These are phyloP conservation scores for Proliferodiscus dingleyae DNA, from an alignment of 2,329 filamentous ascomycete species.

Conservation along the genomic window DNA sequence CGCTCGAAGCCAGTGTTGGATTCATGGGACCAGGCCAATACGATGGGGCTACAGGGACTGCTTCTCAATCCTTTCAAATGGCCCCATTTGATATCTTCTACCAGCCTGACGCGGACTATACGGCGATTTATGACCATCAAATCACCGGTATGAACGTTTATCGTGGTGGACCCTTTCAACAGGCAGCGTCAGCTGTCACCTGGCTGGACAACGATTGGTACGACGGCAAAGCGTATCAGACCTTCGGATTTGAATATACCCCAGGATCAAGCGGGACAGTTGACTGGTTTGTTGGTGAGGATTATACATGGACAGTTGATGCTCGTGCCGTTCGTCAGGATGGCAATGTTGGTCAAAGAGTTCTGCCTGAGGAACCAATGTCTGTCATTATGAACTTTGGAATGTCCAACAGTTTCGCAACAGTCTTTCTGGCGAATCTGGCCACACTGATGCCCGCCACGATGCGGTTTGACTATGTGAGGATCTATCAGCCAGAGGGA, in stretches of 20 bases:
- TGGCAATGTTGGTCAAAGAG: conserved; percentile 62
- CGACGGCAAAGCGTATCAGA: conserved; percentile 57
- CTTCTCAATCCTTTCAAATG: conserved; percentile 62
- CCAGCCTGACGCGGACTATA: conserved; percentile 58
- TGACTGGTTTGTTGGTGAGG: conserved; percentile 63
- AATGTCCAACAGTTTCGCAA: conserved; percentile 62
- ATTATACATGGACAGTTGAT: conserved; percentile 60
- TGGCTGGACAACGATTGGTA: conserved; percentile 64
- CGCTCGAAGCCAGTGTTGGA: conserved; percentile 58
- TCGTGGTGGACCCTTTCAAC: conserved; percentile 56
- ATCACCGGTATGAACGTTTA: conserved; percentile 56
- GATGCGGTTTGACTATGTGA: conserved; percentile 65
- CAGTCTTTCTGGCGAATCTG: conserved; percentile 54
- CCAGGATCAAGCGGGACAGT: conserved; percentile 56
- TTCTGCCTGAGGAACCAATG: conserved; percentile 64
- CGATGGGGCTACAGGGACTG: conserved; percentile 51
- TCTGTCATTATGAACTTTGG: conserved; percentile 64
- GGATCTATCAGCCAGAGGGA: conserved; percentile 63
- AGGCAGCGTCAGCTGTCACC: conserved; percentile 57
- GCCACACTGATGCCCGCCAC: conserved; percentile 53
- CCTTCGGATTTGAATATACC: conserved; percentile 58
- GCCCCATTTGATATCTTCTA: conserved; percentile 70
- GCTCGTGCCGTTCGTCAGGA: conserved; percentile 58
- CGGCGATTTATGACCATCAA: conserved; percentile 58
- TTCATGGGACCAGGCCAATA: conserved; percentile 37